Evolutionary conservation across 495 filamentous ascomycete genomes (phyloP).

Genomic region (Rhypophila decipiens): DNA sequence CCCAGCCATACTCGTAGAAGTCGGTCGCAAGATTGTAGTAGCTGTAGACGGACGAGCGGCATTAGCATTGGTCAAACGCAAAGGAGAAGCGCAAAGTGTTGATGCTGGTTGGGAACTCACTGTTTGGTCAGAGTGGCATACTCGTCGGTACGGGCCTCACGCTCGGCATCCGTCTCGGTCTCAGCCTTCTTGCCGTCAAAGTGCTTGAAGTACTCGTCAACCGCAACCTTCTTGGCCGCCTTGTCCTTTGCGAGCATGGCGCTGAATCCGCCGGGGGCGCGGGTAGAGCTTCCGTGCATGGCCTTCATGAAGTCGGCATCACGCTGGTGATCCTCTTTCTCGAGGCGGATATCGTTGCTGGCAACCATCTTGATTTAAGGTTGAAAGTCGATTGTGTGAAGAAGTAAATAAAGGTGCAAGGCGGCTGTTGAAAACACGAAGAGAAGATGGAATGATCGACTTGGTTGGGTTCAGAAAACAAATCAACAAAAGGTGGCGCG

Average conservation of each 20-base stretch:
- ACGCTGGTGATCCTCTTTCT: constrained; percentile 77
- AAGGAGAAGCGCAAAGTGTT: no score
- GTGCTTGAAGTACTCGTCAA: constrained; percentile 99
- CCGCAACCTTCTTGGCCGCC: constrained; percentile 75
- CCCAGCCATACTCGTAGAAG: constrained; percentile 97
- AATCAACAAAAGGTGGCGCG: no score
- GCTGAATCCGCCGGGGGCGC: constrained; percentile 63
- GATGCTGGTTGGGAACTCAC: no score
- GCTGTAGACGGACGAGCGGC: no score
- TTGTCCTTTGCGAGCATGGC: constrained; percentile 83
- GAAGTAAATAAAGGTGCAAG: not conserved
- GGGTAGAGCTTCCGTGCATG: constrained; percentile 79
- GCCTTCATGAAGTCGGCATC: constrained; percentile 93
- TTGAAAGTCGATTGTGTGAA: not conserved
- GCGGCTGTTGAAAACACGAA: not conserved
- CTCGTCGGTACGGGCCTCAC: constrained; percentile 77
- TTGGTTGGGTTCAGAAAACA: no score
- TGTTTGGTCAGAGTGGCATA: constrained; percentile 95
- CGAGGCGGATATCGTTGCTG: constrained; percentile 46
- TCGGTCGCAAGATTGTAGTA: constrained; percentile 99
- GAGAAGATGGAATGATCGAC: no score
- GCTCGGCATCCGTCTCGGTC: constrained; percentile 72
- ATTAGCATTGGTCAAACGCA: no score
- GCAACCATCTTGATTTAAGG: constrained; percentile 55
- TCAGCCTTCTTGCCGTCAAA: constrained; percentile 90